Conservation (phyloP, 2,329 filamentous ascomycete species). For the Penicillium sp. region DNA sequence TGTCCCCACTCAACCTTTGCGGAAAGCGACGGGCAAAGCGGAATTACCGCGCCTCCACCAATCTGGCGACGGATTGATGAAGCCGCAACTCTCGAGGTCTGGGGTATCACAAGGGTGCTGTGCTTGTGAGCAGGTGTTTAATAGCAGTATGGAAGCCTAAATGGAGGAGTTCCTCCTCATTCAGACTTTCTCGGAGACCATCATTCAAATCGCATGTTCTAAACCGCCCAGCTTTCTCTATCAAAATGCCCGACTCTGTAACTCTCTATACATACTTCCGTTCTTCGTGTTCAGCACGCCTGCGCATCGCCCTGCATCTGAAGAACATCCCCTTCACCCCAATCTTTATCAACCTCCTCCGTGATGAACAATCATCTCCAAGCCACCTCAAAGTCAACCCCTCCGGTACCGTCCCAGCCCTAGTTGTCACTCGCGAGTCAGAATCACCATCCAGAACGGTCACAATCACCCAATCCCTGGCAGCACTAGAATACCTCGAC, state of each 20-base stretch:
- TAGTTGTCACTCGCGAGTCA: slow-evolving; percentile 45
- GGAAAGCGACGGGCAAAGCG: slow-evolving; percentile 13
- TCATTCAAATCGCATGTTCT: neutral
- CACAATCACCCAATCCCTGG: slow-evolving; percentile 60
- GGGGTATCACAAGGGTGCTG: neutral
- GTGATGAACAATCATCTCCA: slow-evolving; percentile 54
- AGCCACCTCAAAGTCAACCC: slow-evolving; percentile 58
- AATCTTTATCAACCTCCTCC: slow-evolving; percentile 58
- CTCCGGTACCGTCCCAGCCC: slow-evolving; percentile 58
- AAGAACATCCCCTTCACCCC: slow-evolving; percentile 57
- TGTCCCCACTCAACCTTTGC: neutral
- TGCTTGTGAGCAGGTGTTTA: neutral
- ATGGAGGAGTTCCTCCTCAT: neutral
- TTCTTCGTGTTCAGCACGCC: slow-evolving; percentile 64
- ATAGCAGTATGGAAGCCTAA: neutral
- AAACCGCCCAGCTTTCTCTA: neutral
- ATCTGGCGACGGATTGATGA: neutral
- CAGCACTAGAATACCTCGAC: slow-evolving; percentile 66
- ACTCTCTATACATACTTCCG: slow-evolving; percentile 64
- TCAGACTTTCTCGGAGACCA: neutral
- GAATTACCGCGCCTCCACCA: slow-evolving; percentile 13
- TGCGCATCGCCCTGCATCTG: slow-evolving; percentile 62
- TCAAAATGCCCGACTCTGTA: slow-evolving; percentile 29
- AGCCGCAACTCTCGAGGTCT: slow-evolving; percentile 4
- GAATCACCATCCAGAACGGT: slow-evolving; percentile 26